A percentile compares a stretch with the other conserved stretches of the same genome.
phyloP scores from a whole-genome alignment of 164 flowering plant species.

The Amborella trichopoda region DNA sequence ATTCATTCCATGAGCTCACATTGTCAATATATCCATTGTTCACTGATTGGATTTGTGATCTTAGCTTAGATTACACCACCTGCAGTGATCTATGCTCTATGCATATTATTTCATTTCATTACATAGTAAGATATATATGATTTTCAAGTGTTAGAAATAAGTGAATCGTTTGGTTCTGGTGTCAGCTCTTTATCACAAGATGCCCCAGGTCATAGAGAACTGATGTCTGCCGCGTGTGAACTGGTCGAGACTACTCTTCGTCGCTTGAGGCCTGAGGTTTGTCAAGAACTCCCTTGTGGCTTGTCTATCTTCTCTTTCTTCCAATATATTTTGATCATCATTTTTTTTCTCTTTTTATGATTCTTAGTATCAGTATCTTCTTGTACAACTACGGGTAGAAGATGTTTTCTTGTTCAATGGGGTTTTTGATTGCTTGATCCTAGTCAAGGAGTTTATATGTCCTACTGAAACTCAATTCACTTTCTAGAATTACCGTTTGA shows the following conservation, averaged over 20 bases:
- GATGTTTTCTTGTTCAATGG: not conserved
- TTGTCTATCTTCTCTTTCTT: too few relatives aligned
- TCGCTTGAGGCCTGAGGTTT: slow-evolving; percentile 43
- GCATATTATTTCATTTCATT: not conserved
- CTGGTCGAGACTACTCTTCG: slow-evolving; percentile 35
- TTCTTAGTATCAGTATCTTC: too few relatives aligned
- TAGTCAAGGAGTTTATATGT: not conserved
- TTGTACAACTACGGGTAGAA: too few relatives aligned
- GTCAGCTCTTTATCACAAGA: slow-evolving; percentile 18
- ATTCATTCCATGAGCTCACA: too few relatives aligned
- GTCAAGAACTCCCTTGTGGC: slow-evolving; percentile 3
- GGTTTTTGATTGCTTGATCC: not conserved
- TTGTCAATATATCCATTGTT: too few relatives aligned
- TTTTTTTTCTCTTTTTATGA: too few relatives aligned
- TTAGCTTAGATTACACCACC: not conserved
- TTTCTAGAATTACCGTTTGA: not conserved
- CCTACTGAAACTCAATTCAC: too few relatives aligned
- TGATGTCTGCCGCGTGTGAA: slow-evolving; percentile 28
- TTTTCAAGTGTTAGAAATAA: too few relatives aligned
- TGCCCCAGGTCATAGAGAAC: slow-evolving; percentile 21
- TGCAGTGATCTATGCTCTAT: not conserved
- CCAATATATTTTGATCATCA: too few relatives aligned
- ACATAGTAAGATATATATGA: not conserved
- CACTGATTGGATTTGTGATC: not conserved
- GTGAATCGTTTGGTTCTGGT: too few relatives aligned